Conservation (phyloP, 352 stramenopile genomes). For the Globisporangium orthogonon region DNA sequence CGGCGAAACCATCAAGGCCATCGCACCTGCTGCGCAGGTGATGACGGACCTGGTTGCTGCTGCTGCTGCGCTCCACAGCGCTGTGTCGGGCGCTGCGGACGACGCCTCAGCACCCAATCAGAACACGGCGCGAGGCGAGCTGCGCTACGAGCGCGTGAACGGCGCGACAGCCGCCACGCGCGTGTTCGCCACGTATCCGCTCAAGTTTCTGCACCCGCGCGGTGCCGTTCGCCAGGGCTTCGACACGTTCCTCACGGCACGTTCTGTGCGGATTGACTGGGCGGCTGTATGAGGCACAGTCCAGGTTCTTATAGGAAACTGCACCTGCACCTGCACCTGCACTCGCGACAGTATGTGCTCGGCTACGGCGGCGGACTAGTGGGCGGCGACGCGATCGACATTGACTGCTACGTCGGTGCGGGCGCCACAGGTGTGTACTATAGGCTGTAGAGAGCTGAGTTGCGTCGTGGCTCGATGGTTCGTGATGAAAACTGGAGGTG, state of each 20-base stretch:
- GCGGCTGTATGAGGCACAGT: too few relatives aligned
- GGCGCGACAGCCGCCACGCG: conserved; percentile 55
- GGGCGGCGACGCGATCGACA: conserved; percentile 57
- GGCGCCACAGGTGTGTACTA: conserved; percentile 37
- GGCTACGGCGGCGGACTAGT: conserved; percentile 81
- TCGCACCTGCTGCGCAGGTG: too few relatives aligned
- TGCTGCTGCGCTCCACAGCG: not conserved
- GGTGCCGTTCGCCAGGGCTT: conserved; percentile 49
- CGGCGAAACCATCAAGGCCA: too few relatives aligned
- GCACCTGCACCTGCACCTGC: not conserved
- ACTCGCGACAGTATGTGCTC: conserved; percentile 56
- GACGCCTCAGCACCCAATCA: not conserved
- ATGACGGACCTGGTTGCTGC: too few relatives aligned
- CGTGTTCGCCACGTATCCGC: conserved; percentile 77
- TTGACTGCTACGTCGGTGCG: conserved; percentile 42
- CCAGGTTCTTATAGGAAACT: too few relatives aligned
- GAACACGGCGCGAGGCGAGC: conserved; percentile 27
- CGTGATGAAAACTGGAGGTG: too few relatives aligned
- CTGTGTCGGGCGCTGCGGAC: too few relatives aligned
- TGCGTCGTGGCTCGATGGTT: not conserved
- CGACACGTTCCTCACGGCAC: conserved; percentile 71
- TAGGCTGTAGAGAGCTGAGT: not conserved
- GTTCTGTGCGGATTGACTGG: conserved; percentile 1
- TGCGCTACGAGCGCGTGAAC: conserved; percentile 69
- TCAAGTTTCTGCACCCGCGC: conserved; percentile 84